Percentiles rank a stretch among this genome's conserved stretches.
These are phyloP conservation scores for Fusarium acutatum DNA, from an alignment of 2,329 filamentous ascomycete species.

Conservation along the genomic window DNA sequence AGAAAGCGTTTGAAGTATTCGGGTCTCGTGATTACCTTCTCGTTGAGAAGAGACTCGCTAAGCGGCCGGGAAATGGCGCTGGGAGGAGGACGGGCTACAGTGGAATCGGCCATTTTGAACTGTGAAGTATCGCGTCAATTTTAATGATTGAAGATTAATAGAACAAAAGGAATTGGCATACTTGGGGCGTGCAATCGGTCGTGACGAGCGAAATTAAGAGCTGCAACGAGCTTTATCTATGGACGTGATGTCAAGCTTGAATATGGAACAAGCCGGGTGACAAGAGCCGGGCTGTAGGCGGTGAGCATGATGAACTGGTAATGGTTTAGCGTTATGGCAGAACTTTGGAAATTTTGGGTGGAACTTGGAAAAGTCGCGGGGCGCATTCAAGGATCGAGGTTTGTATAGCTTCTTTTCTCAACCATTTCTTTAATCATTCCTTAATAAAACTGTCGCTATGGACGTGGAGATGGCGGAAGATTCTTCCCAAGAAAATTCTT, in stretches of 20 bases:
- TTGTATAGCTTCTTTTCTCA: slow-evolving; percentile 26
- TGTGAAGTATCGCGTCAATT: slow-evolving; percentile 31
- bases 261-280: slow-evolving; percentile 48
- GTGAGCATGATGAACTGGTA: slow-evolving; percentile 46
- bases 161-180: slow-evolving; percentile 35
- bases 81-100: slow-evolving; percentile 58
- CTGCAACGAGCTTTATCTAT: slow-evolving; percentile 43
- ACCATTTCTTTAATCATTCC: slow-evolving; percentile 9
- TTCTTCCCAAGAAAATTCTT: background rate
- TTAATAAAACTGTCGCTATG: slow-evolving; percentile 22
- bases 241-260: slow-evolving; percentile 49
- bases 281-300: slow-evolving; percentile 53
- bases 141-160: slow-evolving; percentile 1
- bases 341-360: slow-evolving; percentile 56
- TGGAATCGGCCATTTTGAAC: slow-evolving; percentile 64
- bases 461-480: slow-evolving; percentile 35
- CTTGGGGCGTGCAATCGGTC: slow-evolving; percentile 34
- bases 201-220: slow-evolving; percentile 38
- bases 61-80: slow-evolving; percentile 81
- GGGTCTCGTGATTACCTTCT: slow-evolving; percentile 77
- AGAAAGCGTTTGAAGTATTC: background rate
- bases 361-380: slow-evolving; percentile 39
- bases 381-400: slow-evolving; percentile 30
- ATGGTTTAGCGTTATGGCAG: slow-evolving; percentile 50
- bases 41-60: slow-evolving; percentile 97